A percentile compares a stretch with the other conserved stretches of the same genome.
Conservation (phyloP, 2,329 filamentous ascomycete species). For the Fusarium anguioides region DNA sequence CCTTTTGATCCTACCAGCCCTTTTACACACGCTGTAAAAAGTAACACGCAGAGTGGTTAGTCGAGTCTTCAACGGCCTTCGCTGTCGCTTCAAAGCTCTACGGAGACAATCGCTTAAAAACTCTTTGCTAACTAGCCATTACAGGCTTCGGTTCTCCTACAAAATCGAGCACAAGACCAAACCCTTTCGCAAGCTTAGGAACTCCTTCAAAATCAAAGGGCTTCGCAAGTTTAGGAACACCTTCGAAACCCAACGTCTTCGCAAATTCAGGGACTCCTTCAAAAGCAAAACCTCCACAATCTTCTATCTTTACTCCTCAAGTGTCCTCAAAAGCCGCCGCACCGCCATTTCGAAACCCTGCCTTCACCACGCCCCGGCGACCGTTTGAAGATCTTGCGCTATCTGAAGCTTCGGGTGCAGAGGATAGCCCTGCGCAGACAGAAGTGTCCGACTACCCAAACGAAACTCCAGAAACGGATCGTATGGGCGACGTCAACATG, state of each 20-base stretch:
- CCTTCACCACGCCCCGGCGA: conserved; percentile 72
- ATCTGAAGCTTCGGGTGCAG: conserved; percentile 67
- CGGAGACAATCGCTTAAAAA: conserved; percentile 25
- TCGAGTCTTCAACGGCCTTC: conserved; percentile 8
- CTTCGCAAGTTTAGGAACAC: conserved; percentile 56
- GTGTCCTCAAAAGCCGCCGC: conserved; percentile 57
- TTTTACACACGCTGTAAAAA: conserved; percentile 65
- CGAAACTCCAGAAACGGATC: conserved; percentile 65
- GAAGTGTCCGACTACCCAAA: conserved; percentile 65
- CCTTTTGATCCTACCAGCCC: conserved; percentile 71
- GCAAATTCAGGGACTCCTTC: conserved; percentile 52
- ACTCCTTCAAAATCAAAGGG: conserved; percentile 57
- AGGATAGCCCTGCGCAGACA: conserved; percentile 69
- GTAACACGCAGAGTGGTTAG: conserved; percentile 56
- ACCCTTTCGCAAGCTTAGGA: conserved; percentile 51
- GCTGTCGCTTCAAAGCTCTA: not conserved
- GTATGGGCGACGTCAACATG: conserved; percentile 57
- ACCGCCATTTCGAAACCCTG: conserved; percentile 69
- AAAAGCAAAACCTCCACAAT: conserved; percentile 56
- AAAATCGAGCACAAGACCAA: conserved; percentile 49
- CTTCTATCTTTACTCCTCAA: conserved; percentile 60
- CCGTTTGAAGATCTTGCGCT: conserved; percentile 64
- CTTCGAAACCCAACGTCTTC: no score
- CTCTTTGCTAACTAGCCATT: not conserved
- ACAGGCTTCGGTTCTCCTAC: conserved; percentile 54